phyloP scores from a whole-genome alignment of 2,329 filamentous ascomycete species.

The Calonectria pauciramosa region DNA sequence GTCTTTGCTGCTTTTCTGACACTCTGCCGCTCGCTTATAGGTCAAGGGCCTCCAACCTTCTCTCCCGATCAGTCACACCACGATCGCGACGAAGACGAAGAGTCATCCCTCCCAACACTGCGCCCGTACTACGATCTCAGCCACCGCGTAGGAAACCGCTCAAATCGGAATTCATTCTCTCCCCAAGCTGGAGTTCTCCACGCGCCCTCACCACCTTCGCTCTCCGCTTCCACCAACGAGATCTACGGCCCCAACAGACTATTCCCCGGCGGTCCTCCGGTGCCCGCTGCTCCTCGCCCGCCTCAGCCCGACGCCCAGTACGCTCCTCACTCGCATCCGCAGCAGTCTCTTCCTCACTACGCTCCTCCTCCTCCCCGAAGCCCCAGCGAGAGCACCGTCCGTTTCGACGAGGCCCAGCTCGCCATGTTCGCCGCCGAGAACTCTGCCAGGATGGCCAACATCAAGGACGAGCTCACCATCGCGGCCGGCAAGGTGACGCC shows the following conservation, averaged over 20 bases:
- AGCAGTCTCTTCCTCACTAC: not conserved
- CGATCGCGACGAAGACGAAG: conserved; percentile 39
- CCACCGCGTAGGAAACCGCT: conserved; percentile 37
- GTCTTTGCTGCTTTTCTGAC: conserved; percentile 11
- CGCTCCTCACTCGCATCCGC: not conserved
- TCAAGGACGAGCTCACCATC: conserved; percentile 67
- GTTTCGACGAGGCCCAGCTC: conserved; percentile 56
- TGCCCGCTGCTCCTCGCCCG: conserved; percentile 34
- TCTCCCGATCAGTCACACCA: conserved; percentile 38
- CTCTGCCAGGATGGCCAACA: conserved; percentile 52
- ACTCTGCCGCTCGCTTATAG: conserved; percentile 30
- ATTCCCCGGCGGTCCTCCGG: conserved; percentile 48
- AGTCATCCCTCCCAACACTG: conserved; percentile 41
- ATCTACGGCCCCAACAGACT: conserved; percentile 60
- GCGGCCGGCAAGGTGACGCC: conserved; percentile 74
- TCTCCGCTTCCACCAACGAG: conserved; percentile 54
- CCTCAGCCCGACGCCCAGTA: conserved; percentile 4
- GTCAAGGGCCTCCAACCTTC: conserved; percentile 43
- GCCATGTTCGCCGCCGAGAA: conserved; percentile 55
- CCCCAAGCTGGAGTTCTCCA: conserved; percentile 51
- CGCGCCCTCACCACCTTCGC: conserved; percentile 56
- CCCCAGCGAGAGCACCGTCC: conserved; percentile 40
- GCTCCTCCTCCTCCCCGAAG: conserved; percentile 17
- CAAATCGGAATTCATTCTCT: conserved; percentile 47
- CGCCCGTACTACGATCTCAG: conserved; percentile 44